These are phyloP conservation scores for Perkinsus olseni DNA, from an alignment of 169 alveolate species.

Conservation along the genomic window DNA sequence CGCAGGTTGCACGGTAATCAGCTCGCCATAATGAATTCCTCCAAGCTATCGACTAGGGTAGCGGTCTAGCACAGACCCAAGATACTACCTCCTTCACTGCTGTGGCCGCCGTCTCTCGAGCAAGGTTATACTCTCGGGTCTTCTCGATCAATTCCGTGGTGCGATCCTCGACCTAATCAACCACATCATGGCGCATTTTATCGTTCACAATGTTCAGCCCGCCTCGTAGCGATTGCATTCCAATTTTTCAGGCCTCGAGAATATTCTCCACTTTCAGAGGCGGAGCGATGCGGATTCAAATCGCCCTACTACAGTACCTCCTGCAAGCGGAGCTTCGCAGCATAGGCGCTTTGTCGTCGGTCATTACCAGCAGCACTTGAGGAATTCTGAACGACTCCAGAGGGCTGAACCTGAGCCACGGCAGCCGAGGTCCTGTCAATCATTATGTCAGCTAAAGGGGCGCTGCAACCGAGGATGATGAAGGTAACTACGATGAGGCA, in stretches of 20 bases:
- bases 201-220: too few species aligned
- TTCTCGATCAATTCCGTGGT: neutral
- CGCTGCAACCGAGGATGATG: too few species aligned
- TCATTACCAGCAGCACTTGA: neutral
- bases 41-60: too few species aligned
- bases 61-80: neutral
- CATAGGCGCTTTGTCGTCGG: neutral
- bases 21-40: too few species aligned
- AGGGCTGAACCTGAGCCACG: neutral
- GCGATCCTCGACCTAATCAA: neutral
- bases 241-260: neutral
- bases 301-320: neutral
- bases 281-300: too few species aligned
- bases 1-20: too few species aligned
- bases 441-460: too few species aligned
- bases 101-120: neutral
- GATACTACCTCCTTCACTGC: neutral
- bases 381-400: neutral
- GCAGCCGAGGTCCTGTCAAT: neutral
- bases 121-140: neutral
- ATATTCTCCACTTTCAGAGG: too few species aligned
- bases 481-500: neutral
- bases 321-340: neutral
- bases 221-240: too few species aligned
- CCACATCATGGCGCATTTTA: too few species aligned